Base-by-base conservation (phyloP, 2,329 filamentous ascomycete species). In the Grosmannia penicillata region DNA sequence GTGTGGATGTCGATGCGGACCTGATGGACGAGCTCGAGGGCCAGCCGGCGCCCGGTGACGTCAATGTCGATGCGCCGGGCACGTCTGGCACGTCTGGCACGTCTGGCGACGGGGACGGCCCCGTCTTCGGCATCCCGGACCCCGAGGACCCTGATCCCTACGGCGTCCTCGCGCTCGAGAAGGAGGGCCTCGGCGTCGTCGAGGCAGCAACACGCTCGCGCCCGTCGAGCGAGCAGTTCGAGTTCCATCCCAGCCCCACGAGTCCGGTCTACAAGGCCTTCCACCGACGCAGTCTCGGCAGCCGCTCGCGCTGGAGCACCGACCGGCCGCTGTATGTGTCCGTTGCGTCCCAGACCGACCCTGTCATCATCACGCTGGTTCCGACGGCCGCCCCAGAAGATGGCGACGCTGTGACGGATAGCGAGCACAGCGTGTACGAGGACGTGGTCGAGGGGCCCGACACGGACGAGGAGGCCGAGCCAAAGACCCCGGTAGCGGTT, bases 81-180 rank as follows among this genome's bases (percentile, higher is more conserved):
- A 27, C 10, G 19, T 10, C 14, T 10, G n/a, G 18, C 18, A 18
- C 8, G n/a, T n/a, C n/a, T n/a, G 21, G 29, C 18, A 14, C 6
- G 14, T 8, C 19, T 4, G 44, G 48, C 3, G 48, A 37, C 2
- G 48, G 42, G n/a, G 21, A 11, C 15, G 28, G 17, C 6, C 23
- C n/a, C n/a, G 24, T 56, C 1, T 61, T 61, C 36, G 57, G 58
- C 11, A 51, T 61, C n/a, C 58, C 58, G 0, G 53, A 57, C 8
- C 51, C 49, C 3, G 49, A 53, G 13, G 58, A 61, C 27, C 56
- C 58, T 1, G 58, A 61, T 42, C 58, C 58, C 0, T 61, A 52
- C 29, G 58, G 58, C 2, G 57, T 60, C 3, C 40, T 49, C 2
- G 58, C 57, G 1, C 47, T 61, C 6, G 53, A 60, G 38, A 53